These are phyloP conservation scores for Podospora pseudocomata DNA, from an alignment of 495 filamentous ascomycete species.

Conservation along the genomic window DNA sequence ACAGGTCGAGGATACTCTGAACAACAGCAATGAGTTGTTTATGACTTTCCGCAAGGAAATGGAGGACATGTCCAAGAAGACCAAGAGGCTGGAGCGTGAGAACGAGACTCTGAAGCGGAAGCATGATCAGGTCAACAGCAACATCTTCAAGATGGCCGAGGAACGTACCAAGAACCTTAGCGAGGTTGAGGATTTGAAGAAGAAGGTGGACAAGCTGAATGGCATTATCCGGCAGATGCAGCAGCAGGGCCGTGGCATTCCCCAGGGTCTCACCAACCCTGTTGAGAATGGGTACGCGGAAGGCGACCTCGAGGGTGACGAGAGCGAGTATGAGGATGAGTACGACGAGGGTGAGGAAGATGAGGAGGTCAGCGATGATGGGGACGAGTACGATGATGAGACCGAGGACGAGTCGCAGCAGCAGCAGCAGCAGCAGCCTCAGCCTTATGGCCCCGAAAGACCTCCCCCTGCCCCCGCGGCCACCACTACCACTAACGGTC, in stretches of 20 bases:
- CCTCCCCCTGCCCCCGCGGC: slow-evolving; percentile 52
- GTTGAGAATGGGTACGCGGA: slow-evolving; percentile 52
- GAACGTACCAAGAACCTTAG: slow-evolving; percentile 79
- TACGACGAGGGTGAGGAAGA: slow-evolving; percentile 49
- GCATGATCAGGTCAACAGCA: slow-evolving; percentile 87
- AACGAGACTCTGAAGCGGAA: slow-evolving; percentile 88
- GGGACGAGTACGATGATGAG: slow-evolving; percentile 63
- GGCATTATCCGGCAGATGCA: slow-evolving; percentile 93
- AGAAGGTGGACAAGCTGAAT: slow-evolving; percentile 89
- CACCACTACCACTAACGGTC: slow-evolving; percentile 35
- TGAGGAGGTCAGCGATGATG: slow-evolving; percentile 48
- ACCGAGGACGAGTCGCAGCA: slow-evolving; percentile 54
- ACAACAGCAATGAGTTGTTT: slow-evolving; percentile 98
- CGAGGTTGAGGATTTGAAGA: slow-evolving; percentile 74
- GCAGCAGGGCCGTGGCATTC: slow-evolving; percentile 73
- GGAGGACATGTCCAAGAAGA: slow-evolving; percentile 99
- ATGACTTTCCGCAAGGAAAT: slow-evolving; percentile 98
- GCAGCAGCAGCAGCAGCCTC: slow-evolving; percentile 49
- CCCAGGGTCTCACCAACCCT: slow-evolving; percentile 53
- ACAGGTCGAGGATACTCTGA: slow-evolving; percentile 96
- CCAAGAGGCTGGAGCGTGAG: slow-evolving; percentile 94
- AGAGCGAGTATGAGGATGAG: slow-evolving; percentile 75
- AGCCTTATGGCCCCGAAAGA: slow-evolving; percentile 50
- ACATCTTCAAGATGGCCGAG: slow-evolving; percentile 97
- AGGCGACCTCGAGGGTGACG: slow-evolving; percentile 61